A percentile compares a stretch with the other conserved stretches of the same genome.
Evolutionary conservation across 495 filamentous ascomycete species (phyloP).

Genomic region (Penicillium soppii): DNA sequence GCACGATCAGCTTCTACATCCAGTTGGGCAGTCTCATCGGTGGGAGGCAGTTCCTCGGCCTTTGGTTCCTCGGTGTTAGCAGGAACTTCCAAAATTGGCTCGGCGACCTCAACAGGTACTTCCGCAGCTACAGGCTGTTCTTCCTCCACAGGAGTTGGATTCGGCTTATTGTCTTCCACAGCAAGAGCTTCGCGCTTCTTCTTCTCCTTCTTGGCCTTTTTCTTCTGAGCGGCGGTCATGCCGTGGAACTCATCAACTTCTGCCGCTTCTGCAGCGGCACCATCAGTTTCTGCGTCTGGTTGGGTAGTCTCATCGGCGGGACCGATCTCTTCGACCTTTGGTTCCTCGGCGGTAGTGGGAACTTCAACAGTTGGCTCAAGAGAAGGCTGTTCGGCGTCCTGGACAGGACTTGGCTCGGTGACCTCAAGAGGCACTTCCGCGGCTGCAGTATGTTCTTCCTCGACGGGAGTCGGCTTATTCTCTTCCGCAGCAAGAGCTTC

Average conservation of each 20-base stretch:
- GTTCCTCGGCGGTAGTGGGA: background rate
- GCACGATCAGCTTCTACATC: conserved; percentile 4
- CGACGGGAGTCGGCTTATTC: background rate
- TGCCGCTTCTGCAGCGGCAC: no score
- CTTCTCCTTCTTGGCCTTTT: conserved; percentile 13
- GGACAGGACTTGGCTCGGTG: background rate
- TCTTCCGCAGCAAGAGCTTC: conserved; percentile 3
- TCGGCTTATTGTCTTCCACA: background rate
- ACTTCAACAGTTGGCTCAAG: background rate
- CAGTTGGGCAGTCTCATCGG: conserved; percentile 1
- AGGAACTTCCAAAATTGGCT: background rate
- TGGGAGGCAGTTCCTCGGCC: background rate
- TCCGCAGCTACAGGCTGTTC: background rate
- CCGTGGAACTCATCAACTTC: background rate
- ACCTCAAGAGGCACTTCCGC: conserved; percentile 1
- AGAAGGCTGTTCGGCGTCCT: background rate
- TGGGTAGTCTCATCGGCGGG: background rate
- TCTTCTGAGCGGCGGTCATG: conserved; percentile 7
- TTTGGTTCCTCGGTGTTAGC: background rate
- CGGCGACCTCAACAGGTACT: background rate
- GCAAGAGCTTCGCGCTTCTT: conserved; percentile 12
- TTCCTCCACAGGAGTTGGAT: background rate
- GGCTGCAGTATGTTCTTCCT: conserved; percentile 5
- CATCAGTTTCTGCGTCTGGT: background rate
- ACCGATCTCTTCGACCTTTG: background rate